Base-by-base conservation (phyloP, 148 eudicot species). In the Dianthus caryophyllus region DNA sequence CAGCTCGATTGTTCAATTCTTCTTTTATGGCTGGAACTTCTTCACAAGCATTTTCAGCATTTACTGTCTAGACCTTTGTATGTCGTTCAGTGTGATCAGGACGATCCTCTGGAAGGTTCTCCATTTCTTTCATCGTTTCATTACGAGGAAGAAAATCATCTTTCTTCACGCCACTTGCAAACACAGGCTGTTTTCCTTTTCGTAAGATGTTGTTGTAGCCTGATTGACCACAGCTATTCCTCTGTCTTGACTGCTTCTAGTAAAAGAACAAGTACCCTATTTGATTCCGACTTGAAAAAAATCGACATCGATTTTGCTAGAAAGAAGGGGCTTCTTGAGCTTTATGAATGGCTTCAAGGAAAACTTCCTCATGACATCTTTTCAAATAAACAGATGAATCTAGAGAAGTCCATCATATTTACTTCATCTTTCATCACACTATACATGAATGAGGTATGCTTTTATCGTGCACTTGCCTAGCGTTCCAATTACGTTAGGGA, bases 391-490 rank as follows among this genome's bases (percentile, higher is more conserved):
- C 78, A 80, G 47, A 55, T 52, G 59, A 77, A 82, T 73, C 62
- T 55, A 17, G 76, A 71, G 36, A 75, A 70, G 43, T 90, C 90
- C 71, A 70, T 79, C 52, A 74, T 52, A 51, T 93, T 93, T 57
- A 79, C 85, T 58, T 72, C 77, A 48, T 83, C 91, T 72, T 83
- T 93, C 72, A 75, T 93, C 72, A 78, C 64, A 78, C 77, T 93
- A 66, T 93, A 76, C 68, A 81, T 85, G 67, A 82, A 83, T 16
- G 96, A 93, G 98, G 97, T 91, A 12, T 66, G 7, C 31, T 61
- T 41, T 69, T 51, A 36, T 18, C 59, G 12, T 56, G 30, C n/a
- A 56, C 29, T 56, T 18, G n/a, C n/a, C n/a, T n/a, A n/a, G n/a
- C n/a, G n/a, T 47, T 0, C 6, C 51, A 15, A 26, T 7, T 22